phyloP scores from a whole-genome alignment of 768 basidiomycete species.

The Podaxis carcinomalis region DNA sequence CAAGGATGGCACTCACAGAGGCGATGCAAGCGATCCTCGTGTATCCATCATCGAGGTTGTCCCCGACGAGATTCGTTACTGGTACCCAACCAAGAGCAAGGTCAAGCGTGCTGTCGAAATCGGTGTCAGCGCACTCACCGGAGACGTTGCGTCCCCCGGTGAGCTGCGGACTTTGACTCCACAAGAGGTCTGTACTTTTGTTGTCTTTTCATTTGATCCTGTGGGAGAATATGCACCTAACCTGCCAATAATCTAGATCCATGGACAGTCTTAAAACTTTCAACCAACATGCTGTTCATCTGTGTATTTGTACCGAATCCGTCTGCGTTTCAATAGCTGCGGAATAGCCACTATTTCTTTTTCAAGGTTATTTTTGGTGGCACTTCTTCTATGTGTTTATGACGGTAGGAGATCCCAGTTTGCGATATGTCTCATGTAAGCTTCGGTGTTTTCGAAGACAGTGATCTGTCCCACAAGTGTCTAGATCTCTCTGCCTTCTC shows the following conservation, averaged over 20 bases:
- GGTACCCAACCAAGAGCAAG: slow-evolving; percentile 58
- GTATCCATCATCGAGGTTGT: slow-evolving; percentile 75
- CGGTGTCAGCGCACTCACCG: slow-evolving; percentile 54
- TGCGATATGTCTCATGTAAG: neutral
- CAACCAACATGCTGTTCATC: neutral
- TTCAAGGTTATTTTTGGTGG: neutral
- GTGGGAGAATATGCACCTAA: too few species aligned
- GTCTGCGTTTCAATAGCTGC: neutral
- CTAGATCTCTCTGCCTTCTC: neutral
- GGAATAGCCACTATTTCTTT: neutral
- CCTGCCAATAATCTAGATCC: neutral
- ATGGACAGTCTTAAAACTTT: neutral
- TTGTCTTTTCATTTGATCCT: neutral
- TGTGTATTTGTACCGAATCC: neutral
- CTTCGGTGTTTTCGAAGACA: neutral
- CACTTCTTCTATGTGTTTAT: neutral
- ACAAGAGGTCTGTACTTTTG: slow-evolving; percentile 53
- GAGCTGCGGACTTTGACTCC: slow-evolving; percentile 72
- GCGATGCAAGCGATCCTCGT: slow-evolving; percentile 75
- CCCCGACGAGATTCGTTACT: slow-evolving; percentile 81
- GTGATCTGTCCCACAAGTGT: neutral
- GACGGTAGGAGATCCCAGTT: neutral
- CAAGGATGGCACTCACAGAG: slow-evolving; percentile 80
- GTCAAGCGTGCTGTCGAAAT: slow-evolving; percentile 58
- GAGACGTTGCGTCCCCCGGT: slow-evolving; percentile 64